Conservation (phyloP, 495 filamentous ascomycete genomes). For the Podospora anserina region DNA sequence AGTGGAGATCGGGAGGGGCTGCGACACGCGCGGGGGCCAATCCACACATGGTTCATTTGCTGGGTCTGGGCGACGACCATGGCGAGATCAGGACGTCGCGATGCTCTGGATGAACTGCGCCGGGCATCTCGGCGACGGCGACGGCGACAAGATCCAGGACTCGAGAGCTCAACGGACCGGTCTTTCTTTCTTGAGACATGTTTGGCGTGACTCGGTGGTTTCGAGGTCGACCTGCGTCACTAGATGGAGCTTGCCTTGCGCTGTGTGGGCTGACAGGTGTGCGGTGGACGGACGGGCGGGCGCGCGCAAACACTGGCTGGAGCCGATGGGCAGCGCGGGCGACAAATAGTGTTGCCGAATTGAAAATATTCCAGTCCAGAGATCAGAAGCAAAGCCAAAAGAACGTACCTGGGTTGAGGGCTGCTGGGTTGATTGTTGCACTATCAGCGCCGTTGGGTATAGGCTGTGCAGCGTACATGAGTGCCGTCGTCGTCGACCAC, state of each 20-base stretch:
- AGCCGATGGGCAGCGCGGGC: neutral
- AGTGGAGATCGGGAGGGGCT: constrained; percentile 8
- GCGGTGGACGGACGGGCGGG: neutral
- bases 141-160: neutral
- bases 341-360: constrained; percentile 7
- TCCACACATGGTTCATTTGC: neutral
- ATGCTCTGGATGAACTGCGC: neutral
- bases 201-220: neutral
- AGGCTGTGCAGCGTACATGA: constrained; percentile 56
- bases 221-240: neutral
- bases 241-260: neutral
- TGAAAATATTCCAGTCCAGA: neutral
- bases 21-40: constrained; percentile 1
- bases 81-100: neutral
- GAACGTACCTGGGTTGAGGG: constrained; percentile 52
- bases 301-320: constrained; percentile 10
- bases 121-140: neutral
- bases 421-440: constrained; percentile 56
- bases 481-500: constrained; percentile 41
- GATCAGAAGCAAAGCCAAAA: neutral
- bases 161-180: neutral
- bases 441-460: constrained; percentile 49
- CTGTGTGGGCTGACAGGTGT: neutral
- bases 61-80: neutral
- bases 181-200: neutral